Evolutionary conservation across 306 rosid genomes (phyloP).

Genomic region (Luffa acutangula): DNA sequence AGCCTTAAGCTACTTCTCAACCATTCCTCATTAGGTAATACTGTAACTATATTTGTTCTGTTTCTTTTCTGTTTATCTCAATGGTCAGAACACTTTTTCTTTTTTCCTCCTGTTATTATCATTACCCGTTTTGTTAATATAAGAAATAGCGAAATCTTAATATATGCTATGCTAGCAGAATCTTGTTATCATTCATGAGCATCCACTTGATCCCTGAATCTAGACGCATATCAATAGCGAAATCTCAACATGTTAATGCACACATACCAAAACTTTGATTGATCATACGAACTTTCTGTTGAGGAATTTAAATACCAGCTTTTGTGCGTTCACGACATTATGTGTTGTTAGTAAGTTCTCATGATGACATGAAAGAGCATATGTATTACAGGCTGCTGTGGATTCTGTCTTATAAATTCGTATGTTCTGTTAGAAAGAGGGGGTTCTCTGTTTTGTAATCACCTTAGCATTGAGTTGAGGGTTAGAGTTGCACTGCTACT

Average conservation of each 20-base stretch:
- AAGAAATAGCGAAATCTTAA: too few species aligned
- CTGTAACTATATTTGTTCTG: neutral
- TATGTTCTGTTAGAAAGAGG: neutral
- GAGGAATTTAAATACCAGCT: neutral
- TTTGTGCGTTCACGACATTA: neutral
- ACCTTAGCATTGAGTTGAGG: neutral
- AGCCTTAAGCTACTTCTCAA: conserved; percentile 26
- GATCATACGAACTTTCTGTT: neutral
- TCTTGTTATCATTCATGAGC: too few species aligned
- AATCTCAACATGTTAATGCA: too few species aligned
- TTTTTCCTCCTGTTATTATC: too few species aligned
- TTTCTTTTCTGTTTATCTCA: neutral
- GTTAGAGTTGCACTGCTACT: neutral
- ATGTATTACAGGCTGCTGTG: neutral
- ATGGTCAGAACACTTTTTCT: neutral
- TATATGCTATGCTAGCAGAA: too few species aligned
- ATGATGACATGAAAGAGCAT: neutral
- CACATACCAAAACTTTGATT: neutral
- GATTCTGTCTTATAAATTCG: neutral
- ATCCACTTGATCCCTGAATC: too few species aligned
- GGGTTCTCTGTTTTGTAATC: neutral
- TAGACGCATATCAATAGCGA: too few species aligned
- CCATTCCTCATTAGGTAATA: conserved; percentile 9
- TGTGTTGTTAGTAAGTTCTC: neutral
- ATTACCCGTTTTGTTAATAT: too few species aligned